These are phyloP conservation scores for Beauveria pseudobassiana DNA, from an alignment of 2,329 filamentous ascomycete species.

Conservation along the genomic window DNA sequence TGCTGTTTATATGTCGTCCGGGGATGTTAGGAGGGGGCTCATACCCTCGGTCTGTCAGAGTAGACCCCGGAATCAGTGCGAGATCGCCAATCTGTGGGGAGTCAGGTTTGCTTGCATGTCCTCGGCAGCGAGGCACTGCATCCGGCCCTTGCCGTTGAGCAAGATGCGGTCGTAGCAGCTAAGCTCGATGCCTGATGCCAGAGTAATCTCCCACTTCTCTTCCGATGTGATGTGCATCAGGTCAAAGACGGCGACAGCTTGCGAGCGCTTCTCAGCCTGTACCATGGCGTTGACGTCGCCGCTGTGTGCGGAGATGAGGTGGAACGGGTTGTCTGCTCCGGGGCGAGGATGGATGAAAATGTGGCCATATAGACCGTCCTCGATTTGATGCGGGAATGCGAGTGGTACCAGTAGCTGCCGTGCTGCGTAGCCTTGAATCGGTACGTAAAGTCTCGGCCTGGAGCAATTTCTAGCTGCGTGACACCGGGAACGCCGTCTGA, in stretches of 20 bases:
- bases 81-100: slow-evolving; percentile 25
- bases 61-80: slow-evolving; percentile 19
- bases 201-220: slow-evolving; percentile 36
- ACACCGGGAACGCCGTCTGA: slow-evolving; percentile 53
- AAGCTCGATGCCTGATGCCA: slow-evolving; percentile 38
- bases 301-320: slow-evolving; percentile 34
- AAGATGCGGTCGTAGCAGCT: slow-evolving; percentile 54
- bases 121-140: slow-evolving; percentile 40
- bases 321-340: slow-evolving; percentile 35
- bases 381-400: slow-evolving; percentile 48
- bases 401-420: slow-evolving; percentile 56
- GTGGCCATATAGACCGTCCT: slow-evolving; percentile 52
- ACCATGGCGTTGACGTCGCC: slow-evolving; percentile 34
- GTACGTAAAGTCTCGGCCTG: slow-evolving; percentile 42
- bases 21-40: neutral
- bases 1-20: neutral
- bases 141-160: slow-evolving; percentile 53
- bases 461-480: slow-evolving; percentile 43
- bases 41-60: slow-evolving; percentile 36
- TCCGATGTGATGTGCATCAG: slow-evolving; percentile 47
- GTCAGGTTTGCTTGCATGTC: slow-evolving; percentile 33
- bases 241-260: slow-evolving; percentile 47
- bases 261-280: slow-evolving; percentile 38
- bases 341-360: slow-evolving; percentile 40
- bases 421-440: slow-evolving; percentile 48